Base-by-base conservation (phyloP, 2,329 filamentous ascomycete species). In the Chrysoporthe puriensis region DNA sequence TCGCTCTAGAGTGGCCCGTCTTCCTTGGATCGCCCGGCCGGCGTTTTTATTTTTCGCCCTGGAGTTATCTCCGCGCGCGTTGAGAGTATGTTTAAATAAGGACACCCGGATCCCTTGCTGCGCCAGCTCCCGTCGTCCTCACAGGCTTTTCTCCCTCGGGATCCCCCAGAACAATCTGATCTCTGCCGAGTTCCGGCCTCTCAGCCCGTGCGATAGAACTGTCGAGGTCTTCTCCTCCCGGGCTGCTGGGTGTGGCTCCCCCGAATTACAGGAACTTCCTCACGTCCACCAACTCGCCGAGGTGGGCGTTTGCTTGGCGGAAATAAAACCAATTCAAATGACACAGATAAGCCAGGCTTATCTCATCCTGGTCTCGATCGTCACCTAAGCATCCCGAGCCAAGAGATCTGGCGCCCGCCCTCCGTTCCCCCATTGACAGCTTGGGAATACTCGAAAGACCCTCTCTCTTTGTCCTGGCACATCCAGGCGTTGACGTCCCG, bases 301-400 rank as follows among this genome's bases (percentile, higher is more conserved):
- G 59, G 46, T 44, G 56, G 64, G 56, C 40, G 50, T 57, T 62
- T 62, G 58, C 59, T 60, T 64, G 62, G 65, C 68, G 62, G 60
- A 67, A 67, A 63, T 66, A 64, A 63, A 36, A 65, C 57, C 68
- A 70, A 71, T 68, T 66, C 79, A 80, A 83, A 86, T 87, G 85
- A 86, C 84, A 80, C 80, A 79, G 81, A 85, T 84, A 85, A 85
- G 81, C 79, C 79, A 81, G 77, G 80, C 84, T 84, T 85, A 86
- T 86, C 84, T 87, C 74, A 80, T 85, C 76, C 79, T 85, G 73
- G 80, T 78, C 76, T 82, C 83, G 71, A 81, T 86, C 76, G 78
- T 85, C 77, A 85, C 84, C 77, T 85, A 85, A 76, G 46, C 62
- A 62, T 68, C 66, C 66, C 61, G 18, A 57, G 61, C 65, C 56